Percentiles rank a stretch among this genome's conserved stretches.
These are phyloP conservation scores for Comarum palustre DNA, from an alignment of 306 rosid species.

Conservation along the genomic window DNA sequence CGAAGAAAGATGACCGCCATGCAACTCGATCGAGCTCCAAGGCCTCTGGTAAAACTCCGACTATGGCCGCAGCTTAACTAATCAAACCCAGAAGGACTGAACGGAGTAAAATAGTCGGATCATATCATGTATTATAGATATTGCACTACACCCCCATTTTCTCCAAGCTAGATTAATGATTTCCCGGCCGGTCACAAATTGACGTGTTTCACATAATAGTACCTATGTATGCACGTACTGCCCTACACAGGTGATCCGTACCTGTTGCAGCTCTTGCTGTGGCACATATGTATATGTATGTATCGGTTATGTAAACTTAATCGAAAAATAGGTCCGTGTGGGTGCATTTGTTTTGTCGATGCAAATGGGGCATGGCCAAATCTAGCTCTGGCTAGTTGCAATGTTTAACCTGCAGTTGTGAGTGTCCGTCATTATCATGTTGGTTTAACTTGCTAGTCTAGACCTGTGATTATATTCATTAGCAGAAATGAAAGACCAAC, in stretches of 20 bases:
- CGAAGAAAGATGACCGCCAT: conserved; percentile 34
- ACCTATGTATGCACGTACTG: background rate
- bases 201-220: conserved; percentile 6
- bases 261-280: background rate
- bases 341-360: conserved; percentile 12
- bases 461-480: too few species aligned
- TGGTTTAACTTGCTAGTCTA: background rate
- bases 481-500: too few species aligned
- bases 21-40: conserved; percentile 26
- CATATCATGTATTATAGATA: background rate
- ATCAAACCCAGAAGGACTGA: background rate
- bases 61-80: conserved; percentile 39
- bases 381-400: background rate
- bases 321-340: conserved; percentile 18
- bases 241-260: background rate
- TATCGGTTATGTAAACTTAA: conserved; percentile 5
- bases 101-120: background rate
- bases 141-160: conserved; percentile 6
- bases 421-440: too few species aligned
- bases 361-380: conserved; percentile 14
- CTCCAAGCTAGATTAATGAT: background rate
- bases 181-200: conserved; percentile 5
- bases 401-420: too few species aligned
- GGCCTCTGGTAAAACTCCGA: conserved; percentile 35
- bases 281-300: background rate